Evolutionary conservation across 1,284 basidiomycete genomes (phyloP).

Genomic region (Fereydounia khargensis): DNA sequence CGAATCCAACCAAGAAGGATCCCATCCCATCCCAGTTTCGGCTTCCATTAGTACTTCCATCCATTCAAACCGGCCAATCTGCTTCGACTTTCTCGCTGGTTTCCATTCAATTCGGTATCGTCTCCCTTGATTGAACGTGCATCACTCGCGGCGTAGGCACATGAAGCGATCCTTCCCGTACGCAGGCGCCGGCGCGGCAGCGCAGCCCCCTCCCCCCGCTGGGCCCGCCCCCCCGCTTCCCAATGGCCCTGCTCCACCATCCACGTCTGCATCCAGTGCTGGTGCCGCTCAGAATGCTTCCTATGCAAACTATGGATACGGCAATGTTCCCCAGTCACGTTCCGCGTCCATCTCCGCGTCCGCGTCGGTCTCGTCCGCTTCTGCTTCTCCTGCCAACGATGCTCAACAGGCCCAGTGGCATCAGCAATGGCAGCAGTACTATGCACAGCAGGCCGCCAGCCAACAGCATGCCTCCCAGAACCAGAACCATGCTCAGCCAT

Average conservation of each 20-base stretch:
- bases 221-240: conserved; percentile 17
- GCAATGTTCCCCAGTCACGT: conserved; percentile 12
- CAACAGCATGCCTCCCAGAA: background rate
- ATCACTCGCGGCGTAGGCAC: too few relatives aligned
- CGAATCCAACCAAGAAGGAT: too few relatives aligned
- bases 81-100: too few relatives aligned
- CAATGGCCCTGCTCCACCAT: conserved; percentile 21
- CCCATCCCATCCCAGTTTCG: too few relatives aligned
- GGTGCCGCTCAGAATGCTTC: conserved; percentile 9
- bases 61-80: too few relatives aligned
- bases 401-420: conserved; percentile 35
- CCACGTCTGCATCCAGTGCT: conserved; percentile 4
- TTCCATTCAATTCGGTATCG: too few relatives aligned
- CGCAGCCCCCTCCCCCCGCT: conserved; percentile 6
- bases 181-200: too few relatives aligned
- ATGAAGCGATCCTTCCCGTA: too few relatives aligned
- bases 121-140: too few relatives aligned
- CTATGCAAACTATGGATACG: conserved; percentile 46
- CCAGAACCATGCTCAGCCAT: conserved; percentile 3
- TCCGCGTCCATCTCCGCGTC: conserved; percentile 3
- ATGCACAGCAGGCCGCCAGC: conserved; percentile 27
- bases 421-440: conserved; percentile 28
- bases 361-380: too few relatives aligned
- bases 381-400: conserved; percentile 4
- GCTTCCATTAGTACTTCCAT: too few relatives aligned